Evolutionary conservation across 2,329 filamentous ascomycete genomes (phyloP), one percentile per base, ranked within the genome.

Genomic region (Fusarium liriodendri): DNA sequence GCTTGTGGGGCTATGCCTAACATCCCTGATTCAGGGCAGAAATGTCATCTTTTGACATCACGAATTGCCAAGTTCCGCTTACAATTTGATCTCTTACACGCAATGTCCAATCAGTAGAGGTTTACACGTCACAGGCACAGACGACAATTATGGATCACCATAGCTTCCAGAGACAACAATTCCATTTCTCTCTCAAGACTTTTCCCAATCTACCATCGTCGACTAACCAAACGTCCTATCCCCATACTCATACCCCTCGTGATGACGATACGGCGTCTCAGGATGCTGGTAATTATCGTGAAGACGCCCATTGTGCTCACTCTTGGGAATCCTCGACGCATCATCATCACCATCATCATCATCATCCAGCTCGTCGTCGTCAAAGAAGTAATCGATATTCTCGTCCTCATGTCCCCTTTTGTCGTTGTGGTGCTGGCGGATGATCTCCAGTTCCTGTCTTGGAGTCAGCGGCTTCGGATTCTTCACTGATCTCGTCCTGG

Each of bases 11-110:
- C 37, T 37, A 18, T 50, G 38, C 9, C 14, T 14, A 6, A 45
- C n/a, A 71, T 71, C 37, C 59, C 16, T 62, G 65, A 66, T 66
- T 65, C 64, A 69, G 62, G 73, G 67, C 70, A 45, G 47, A 16
- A 25, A 25, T 37, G 25, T 32, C 57, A 60, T 38, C 55, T 22
- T 27, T 38, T 40, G 55, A 59, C 55, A 40, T 59, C 35, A 40
- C 38, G 8, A 27, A 27, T 27, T 4, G 3, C 6, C 29, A 66
- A 62, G 29, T 22, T 64, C 27, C 32, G 33, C 64, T 55, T 45
- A 54, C 60, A 38, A 22, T 32, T 32, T 32, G n/a, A 38, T 29
- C 18, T 10, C 20, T 67, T 62, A 70, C 50, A 47, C 18, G 22
- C 55, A n/a, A 25, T 16, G 25, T 47, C 66, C 70, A 70, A 72